Conservation (phyloP, 371 early-diverging fungal genomes). For the Cokeromyces recurvatus region DNA sequence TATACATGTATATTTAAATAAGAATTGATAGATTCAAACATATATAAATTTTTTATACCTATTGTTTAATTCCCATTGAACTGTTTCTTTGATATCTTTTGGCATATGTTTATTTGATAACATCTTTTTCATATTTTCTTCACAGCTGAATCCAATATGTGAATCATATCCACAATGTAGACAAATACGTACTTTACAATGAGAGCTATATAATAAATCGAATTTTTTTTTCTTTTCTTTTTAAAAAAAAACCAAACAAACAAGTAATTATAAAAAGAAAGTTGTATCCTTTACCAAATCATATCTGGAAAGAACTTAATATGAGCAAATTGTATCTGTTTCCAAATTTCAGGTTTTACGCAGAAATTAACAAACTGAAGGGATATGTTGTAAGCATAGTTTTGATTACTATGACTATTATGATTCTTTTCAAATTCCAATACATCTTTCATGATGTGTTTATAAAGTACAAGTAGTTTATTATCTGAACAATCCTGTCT, state of each 20-base stretch:
- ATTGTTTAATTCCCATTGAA: conserved; percentile 41
- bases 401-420: not conserved
- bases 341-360: conserved; percentile 52
- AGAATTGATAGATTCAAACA: not conserved
- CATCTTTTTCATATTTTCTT: conserved; percentile 31
- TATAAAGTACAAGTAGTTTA: conserved; percentile 4
- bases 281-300: conserved; percentile 41
- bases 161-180: conserved; percentile 50
- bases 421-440: conserved; percentile 16
- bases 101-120: not conserved
- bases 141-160: conserved; percentile 37
- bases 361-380: conserved; percentile 6
- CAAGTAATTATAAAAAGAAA: not conserved
- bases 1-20: not conserved
- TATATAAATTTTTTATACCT: conserved; percentile 5
- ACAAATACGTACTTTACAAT: conserved; percentile 36
- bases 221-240: too few relatives aligned
- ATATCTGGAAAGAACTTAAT: conserved; percentile 49
- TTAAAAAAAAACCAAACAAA: not conserved
- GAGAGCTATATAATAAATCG: conserved; percentile 18
- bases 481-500: conserved; percentile 12
- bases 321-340: conserved; percentile 58
- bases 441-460: conserved; percentile 15
- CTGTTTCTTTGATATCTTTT: conserved; percentile 27
- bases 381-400: conserved; percentile 13